phyloP scores from a whole-genome alignment of 176 grass and related monocot species.

The Thinopyrum elongatum region DNA sequence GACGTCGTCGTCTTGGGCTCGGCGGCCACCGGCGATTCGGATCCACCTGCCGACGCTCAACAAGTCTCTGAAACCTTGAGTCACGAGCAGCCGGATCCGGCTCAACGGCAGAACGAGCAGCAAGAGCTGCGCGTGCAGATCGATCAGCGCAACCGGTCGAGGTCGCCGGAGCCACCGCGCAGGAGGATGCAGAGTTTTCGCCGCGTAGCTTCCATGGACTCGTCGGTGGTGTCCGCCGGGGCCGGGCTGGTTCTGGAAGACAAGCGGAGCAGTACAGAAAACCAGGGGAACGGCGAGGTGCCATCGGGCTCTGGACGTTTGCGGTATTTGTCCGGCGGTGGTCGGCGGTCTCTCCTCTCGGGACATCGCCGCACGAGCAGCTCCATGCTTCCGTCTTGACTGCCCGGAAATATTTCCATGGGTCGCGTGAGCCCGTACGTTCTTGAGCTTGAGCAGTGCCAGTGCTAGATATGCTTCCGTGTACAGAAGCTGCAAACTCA shows the following conservation, averaged over 20 bases:
- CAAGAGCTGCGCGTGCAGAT: slow-evolving; percentile 7
- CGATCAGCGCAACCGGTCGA: neutral
- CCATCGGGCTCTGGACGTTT: neutral
- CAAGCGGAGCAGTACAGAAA: neutral
- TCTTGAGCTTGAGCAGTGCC: neutral
- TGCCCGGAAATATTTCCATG: neutral
- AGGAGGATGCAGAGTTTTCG: neutral
- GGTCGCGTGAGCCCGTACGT: neutral
- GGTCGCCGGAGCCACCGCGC: neutral
- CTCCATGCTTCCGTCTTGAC: slow-evolving; percentile 36
- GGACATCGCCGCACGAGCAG: neutral
- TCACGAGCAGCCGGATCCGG: neutral
- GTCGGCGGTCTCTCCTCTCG: slow-evolving; percentile 15
- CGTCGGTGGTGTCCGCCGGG: neutral
- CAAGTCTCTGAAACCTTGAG: neutral
- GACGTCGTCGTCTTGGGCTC: slow-evolving; percentile 46
- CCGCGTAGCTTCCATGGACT: slow-evolving; percentile 51
- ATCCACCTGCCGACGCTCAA: neutral
- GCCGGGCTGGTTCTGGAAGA: neutral
- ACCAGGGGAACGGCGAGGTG: slow-evolving; percentile 8
- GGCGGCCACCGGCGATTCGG: neutral
- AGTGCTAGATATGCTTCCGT: neutral
- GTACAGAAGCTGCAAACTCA: neutral
- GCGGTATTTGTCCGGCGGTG: slow-evolving; percentile 27
- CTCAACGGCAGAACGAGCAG: slow-evolving; percentile 1